Base-by-base conservation (phyloP, 768 basidiomycete species). In the Pisolithus marmoratus region DNA sequence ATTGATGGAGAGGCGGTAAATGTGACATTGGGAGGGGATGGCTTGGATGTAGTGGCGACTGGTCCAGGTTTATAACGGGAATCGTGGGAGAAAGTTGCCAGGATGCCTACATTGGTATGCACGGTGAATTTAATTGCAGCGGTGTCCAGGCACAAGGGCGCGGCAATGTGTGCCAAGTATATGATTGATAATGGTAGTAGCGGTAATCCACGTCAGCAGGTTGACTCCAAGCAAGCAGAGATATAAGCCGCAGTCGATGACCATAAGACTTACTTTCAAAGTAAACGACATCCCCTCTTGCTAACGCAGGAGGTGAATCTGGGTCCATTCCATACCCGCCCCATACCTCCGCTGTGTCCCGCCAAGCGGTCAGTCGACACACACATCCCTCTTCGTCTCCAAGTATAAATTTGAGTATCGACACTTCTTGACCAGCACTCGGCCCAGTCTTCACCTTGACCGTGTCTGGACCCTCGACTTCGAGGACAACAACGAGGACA, bases 291-390 rank as follows among this genome's bases (percentile, higher is more conserved):
- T 91, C 90, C 1, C 90, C 90, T 45, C 85, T 74, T 60, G 83
- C 86, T 2, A 81, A 17, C 24, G 43, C 43, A 12, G 24, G 43
- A 15, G 43, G 43, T 15, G 43, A 66, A 17, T 68, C 76, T 11
- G 70, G 63, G 3, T 65, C 66, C 7, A 72, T 66, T 9, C 72
- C 70, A 36, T 66, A 53, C 22, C 74, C 74, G 26, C 84, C 85
- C 89, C 88, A 90, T 0, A 67, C 65, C 41, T 90, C 84, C 11
- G 90, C 90, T 4, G 78, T 70, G 43, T 90, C 84, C 50, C 88
- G 72, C 90, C 90, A 92, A 12, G 84, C 88, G 4, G 85, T 85
- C 17, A 91, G 64, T 67, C 84, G 88, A 60, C 81, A 81, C 7
- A 90, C 75, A 1, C 68, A 74, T 1, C 84, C 84, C 26, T 78